phyloP scores from a whole-genome alignment of 495 filamentous ascomycete genomes.

The Neurospora sp. region DNA sequence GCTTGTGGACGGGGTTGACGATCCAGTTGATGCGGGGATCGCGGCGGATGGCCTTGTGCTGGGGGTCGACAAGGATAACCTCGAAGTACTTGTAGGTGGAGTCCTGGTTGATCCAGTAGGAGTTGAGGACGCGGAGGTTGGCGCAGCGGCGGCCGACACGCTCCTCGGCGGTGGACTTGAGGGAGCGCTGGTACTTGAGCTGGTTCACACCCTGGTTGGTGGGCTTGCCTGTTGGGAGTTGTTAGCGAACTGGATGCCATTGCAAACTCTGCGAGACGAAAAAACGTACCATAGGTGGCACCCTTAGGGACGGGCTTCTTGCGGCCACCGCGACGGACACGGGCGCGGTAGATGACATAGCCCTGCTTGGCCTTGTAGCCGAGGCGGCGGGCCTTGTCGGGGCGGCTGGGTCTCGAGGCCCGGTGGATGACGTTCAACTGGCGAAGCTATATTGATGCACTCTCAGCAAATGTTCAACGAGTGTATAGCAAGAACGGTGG shows the following conservation, averaged over 20 bases:
- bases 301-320: conserved; percentile 95
- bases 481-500: conserved; percentile 72
- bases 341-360: conserved; percentile 99
- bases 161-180: conserved; percentile 95
- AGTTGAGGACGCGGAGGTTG: conserved; percentile 98
- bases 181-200: conserved; percentile 99
- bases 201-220: conserved; percentile 99
- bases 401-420: conserved; percentile 93
- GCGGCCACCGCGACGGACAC: conserved; percentile 93
- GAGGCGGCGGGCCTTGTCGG: conserved; percentile 98
- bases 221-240: conserved; percentile 66
- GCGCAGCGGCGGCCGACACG: conserved; percentile 97
- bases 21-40: conserved; percentile 99
- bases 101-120: conserved; percentile 99
- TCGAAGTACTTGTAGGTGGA: conserved; percentile 99
- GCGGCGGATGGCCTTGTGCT: conserved; percentile 99
- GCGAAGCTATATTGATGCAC: conserved; percentile 98
- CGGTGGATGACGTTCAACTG: conserved; percentile 99
- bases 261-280: not conserved
- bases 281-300: conserved; percentile 83
- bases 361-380: conserved; percentile 99
- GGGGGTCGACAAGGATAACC: conserved; percentile 98
- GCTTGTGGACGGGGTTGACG: conserved; percentile 98
- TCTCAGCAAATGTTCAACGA: conserved; percentile 99
- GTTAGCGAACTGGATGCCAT: conserved; percentile 11